Evolutionary conservation across 441 rosid genomes (phyloP).

Genomic region (Manihot esculenta): DNA sequence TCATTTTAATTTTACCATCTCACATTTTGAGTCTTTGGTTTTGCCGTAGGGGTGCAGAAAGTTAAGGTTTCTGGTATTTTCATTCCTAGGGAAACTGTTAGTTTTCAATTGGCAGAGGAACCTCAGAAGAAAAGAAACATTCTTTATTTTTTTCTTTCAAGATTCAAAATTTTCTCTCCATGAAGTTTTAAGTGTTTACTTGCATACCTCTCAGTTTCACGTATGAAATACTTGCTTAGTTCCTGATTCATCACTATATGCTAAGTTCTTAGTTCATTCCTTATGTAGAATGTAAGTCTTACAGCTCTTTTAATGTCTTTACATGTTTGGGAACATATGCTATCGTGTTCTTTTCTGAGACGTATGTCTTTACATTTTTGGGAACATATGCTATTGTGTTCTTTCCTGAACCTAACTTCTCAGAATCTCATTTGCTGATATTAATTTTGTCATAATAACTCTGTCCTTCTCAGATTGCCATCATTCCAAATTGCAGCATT

Average conservation of each 20-base stretch:
- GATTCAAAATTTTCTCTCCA: neutral
- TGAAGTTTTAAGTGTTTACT: neutral
- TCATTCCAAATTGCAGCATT: constrained; percentile 85
- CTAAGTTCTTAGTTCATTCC: neutral
- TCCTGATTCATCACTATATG: neutral
- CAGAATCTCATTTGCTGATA: constrained; percentile 14
- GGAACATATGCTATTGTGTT: too few relatives aligned
- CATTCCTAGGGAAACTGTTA: neutral
- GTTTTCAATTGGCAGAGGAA: neutral
- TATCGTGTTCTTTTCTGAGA: too few relatives aligned
- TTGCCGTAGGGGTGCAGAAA: neutral
- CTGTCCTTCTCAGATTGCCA: constrained; percentile 51
- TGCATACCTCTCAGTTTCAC: neutral
- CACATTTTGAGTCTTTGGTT: neutral
- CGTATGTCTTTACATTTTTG: neutral
- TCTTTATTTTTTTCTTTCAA: neutral
- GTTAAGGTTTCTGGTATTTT: neutral
- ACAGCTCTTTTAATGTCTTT: constrained; percentile 1
- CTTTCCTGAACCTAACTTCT: neutral
- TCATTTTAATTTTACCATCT: neutral
- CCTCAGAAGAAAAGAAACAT: neutral
- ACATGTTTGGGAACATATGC: neutral
- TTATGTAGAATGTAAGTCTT: constrained; percentile 3
- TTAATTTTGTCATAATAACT: constrained; percentile 19
- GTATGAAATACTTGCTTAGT: neutral